These are phyloP conservation scores for Quercus dentata DNA, from an alignment of 306 rosid species.

Conservation along the genomic window DNA sequence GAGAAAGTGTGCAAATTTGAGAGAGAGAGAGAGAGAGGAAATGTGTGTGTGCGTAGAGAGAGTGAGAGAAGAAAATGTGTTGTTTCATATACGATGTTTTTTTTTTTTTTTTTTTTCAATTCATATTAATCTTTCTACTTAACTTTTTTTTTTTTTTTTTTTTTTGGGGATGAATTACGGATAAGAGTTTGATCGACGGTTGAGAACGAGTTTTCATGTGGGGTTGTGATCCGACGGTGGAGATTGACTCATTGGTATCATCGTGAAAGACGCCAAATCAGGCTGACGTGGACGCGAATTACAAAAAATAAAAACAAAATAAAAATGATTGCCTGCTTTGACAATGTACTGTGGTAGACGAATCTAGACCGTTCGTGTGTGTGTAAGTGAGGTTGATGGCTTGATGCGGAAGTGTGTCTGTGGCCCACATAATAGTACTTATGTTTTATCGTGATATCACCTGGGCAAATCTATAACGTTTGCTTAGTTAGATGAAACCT, in stretches of 20 bases:
- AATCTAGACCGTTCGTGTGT: neutral
- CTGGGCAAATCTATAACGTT: neutral
- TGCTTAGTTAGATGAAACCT: neutral
- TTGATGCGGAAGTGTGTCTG: neutral
- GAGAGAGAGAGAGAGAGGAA: slow-evolving; percentile 4
- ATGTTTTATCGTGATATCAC: neutral
- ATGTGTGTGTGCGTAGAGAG: neutral
- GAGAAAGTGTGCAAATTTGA: neutral
- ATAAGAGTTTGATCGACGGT: slow-evolving; percentile 48
- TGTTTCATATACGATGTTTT: neutral
- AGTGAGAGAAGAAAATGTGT: neutral
- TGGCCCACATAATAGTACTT: too few relatives aligned
- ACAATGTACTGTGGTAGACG: neutral
- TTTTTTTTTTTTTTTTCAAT: neutral
- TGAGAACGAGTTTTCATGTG: neutral
- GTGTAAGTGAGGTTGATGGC: neutral
- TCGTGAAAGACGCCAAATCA: slow-evolving; percentile 33
- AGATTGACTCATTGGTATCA: slow-evolving; percentile 9
- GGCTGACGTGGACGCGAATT: slow-evolving; percentile 33
- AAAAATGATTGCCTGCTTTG: slow-evolving; percentile 1
- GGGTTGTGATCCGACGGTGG: slow-evolving; percentile 42
- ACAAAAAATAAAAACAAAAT: neutral
- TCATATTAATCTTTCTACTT: neutral
- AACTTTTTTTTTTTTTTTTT: too few relatives aligned
- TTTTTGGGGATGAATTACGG: slow-evolving; percentile 31